Evolutionary conservation across 768 basidiomycete species (phyloP).

Genomic region (Lentinula sp.): DNA sequence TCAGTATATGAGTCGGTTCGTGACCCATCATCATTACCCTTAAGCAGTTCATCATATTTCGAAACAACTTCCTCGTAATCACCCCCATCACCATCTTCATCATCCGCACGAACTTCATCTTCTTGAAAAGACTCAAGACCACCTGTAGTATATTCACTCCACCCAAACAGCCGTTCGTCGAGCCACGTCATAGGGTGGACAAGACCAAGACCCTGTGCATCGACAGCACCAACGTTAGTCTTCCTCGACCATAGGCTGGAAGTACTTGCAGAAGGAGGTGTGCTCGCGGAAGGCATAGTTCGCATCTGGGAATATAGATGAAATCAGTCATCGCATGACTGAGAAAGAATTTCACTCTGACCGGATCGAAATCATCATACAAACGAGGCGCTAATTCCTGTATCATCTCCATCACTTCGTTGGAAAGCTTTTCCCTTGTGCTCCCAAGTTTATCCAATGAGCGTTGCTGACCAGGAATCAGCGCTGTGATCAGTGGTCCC

Average conservation of each 20-base stretch:
- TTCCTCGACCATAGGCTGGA: slow-evolving; percentile 77
- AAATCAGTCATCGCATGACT: slow-evolving; percentile 6
- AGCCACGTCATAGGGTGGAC: slow-evolving; percentile 94
- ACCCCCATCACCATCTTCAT: slow-evolving; percentile 81
- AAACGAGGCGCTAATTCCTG: slow-evolving; percentile 85
- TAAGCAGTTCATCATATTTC: not conserved
- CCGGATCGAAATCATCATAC: slow-evolving; percentile 83
- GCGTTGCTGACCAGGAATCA: slow-evolving; percentile 83
- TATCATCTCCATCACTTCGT: slow-evolving; percentile 78
- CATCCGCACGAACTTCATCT: not conserved
- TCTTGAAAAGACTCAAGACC: slow-evolving; percentile 23
- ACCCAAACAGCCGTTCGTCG: slow-evolving; percentile 90
- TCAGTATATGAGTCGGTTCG: too few relatives aligned
- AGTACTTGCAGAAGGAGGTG: slow-evolving; percentile 70
- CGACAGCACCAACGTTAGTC: slow-evolving; percentile 72
- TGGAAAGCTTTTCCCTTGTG: slow-evolving; percentile 68
- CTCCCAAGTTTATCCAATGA: slow-evolving; percentile 70
- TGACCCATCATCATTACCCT: not conserved
- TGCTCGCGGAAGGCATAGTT: slow-evolving; percentile 79
- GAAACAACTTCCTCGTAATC: slow-evolving; percentile 85
- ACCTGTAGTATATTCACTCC: slow-evolving; percentile 72
- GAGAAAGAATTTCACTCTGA: slow-evolving; percentile 17
- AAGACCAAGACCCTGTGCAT: slow-evolving; percentile 76
- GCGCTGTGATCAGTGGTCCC: slow-evolving; percentile 78
- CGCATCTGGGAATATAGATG: slow-evolving; percentile 43